phyloP scores from a whole-genome alignment of 78 protist species.

The Emiliania huxleyi region DNA sequence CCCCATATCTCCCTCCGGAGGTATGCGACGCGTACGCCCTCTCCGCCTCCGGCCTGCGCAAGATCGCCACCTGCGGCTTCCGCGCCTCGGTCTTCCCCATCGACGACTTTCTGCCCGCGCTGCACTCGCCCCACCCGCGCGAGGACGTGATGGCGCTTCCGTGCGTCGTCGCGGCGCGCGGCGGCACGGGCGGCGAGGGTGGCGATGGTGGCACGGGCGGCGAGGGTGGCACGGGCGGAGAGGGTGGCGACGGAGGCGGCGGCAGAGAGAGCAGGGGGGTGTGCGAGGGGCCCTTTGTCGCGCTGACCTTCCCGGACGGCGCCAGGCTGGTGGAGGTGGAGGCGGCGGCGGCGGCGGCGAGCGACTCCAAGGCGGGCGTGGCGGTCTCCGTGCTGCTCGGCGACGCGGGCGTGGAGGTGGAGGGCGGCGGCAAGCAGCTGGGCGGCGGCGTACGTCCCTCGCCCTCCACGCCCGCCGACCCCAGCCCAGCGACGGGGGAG shows the following conservation, averaged over 20 bases:
- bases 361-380: background rate
- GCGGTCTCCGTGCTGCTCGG: background rate
- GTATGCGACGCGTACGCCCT: background rate
- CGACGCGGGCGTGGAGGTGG: background rate
- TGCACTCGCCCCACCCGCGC: background rate
- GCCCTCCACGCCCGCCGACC: background rate
- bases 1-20: no score
- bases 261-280: background rate
- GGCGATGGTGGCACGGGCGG: background rate
- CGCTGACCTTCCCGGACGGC: background rate
- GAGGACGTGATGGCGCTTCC: background rate
- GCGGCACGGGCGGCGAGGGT: background rate
- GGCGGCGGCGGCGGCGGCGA: background rate
- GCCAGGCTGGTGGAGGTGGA: background rate
- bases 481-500: no score
- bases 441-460: background rate
- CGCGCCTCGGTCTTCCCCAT: background rate
- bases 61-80: background rate
- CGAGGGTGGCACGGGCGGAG: background rate
- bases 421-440: no score
- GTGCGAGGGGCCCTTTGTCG: background rate
- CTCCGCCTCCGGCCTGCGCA: background rate
- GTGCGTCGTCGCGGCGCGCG: background rate
- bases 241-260: background rate
- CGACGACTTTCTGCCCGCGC: conserved; percentile 7